These are phyloP conservation scores for Rhytidhysteron rufulum DNA, from an alignment of 2,329 filamentous ascomycete genomes.

Conservation along the genomic window DNA sequence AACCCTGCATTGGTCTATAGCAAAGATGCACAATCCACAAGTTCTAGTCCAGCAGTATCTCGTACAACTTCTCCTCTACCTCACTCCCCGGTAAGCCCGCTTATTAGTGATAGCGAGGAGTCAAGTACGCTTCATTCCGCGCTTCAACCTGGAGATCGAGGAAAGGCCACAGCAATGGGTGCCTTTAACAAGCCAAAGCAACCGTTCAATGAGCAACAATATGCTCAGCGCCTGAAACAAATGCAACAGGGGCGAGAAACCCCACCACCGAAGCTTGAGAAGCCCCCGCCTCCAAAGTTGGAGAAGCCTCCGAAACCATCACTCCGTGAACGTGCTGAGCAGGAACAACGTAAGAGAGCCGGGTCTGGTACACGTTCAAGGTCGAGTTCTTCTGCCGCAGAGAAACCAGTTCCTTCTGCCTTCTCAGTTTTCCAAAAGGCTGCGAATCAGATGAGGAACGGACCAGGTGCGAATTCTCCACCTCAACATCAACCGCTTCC, in stretches of 20 bases:
- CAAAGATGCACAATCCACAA: conserved; percentile 30
- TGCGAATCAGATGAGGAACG: conserved; percentile 40
- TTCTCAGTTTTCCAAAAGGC: conserved; percentile 47
- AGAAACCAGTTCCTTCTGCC: conserved; percentile 28
- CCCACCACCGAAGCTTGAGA: conserved; percentile 37
- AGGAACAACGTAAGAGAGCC: conserved; percentile 29
- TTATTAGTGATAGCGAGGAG: conserved; percentile 71
- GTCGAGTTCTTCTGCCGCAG: conserved; percentile 13
- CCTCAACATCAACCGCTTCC: conserved; percentile 9
- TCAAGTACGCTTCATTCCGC: conserved; percentile 55
- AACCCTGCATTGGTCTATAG: conserved; percentile 24
- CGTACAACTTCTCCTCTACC: conserved; percentile 46
- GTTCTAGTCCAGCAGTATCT: conserved; percentile 38
- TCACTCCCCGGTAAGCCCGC: conserved; percentile 66
- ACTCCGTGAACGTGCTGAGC: conserved; percentile 32
- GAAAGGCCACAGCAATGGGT: conserved; percentile 74
- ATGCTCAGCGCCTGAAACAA: conserved; percentile 74
- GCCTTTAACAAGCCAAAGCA: conserved; percentile 69
- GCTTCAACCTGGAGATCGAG: conserved; percentile 71
- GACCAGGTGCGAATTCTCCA: conserved; percentile 17
- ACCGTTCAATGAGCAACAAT: conserved; percentile 81
- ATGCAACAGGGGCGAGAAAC: conserved; percentile 72
- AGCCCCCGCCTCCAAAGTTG: conserved; percentile 10
- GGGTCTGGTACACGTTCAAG: conserved; percentile 11
- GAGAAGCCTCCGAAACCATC: conserved; percentile 16